phyloP scores from a whole-genome alignment of 805 yeast genomes.

The Spathaspora boniae region DNA sequence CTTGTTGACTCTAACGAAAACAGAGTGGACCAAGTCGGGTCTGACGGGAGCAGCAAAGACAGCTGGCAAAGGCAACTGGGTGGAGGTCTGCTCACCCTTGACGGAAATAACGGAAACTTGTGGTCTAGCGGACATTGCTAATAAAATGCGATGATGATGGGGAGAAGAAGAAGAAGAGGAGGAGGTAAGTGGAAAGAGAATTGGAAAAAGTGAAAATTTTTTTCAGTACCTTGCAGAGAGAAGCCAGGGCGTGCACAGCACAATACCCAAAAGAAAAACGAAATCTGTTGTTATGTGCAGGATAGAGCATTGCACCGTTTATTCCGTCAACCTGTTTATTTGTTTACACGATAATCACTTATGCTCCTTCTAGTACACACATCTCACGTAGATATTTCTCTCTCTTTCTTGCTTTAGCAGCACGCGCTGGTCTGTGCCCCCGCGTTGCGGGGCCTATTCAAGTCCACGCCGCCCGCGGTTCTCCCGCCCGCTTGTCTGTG shows the following conservation, averaged over 20 bases:
- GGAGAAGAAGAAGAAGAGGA: slow-evolving; percentile 13
- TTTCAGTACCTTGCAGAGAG: no score
- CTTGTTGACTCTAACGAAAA: slow-evolving; percentile 97
- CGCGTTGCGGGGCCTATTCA: slow-evolving; percentile 26
- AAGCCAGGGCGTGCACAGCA: neutral
- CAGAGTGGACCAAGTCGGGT: slow-evolving; percentile 98
- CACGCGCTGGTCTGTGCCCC: slow-evolving; percentile 21
- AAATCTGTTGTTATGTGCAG: neutral
- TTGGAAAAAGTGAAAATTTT: slow-evolving; percentile 4
- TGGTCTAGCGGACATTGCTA: slow-evolving; percentile 69
- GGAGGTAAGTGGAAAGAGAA: slow-evolving; percentile 13
- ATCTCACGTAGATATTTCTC: neutral
- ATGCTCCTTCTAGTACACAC: neutral
- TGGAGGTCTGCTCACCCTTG: slow-evolving; percentile 80
- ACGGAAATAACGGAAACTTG: slow-evolving; percentile 92
- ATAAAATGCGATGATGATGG: slow-evolving; percentile 19
- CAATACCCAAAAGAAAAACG: slow-evolving; percentile 1
- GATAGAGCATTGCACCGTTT: no score
- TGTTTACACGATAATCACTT: neutral
- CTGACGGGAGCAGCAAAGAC: slow-evolving; percentile 99
- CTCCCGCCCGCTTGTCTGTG: slow-evolving; percentile 20
- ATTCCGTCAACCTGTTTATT: no score
- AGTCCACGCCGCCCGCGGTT: slow-evolving; percentile 35
- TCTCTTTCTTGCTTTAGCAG: slow-evolving; percentile 23
- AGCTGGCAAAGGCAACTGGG: slow-evolving; percentile 92